Conservation (phyloP, 441 rosid species). For the Daphne laureola region DNA sequence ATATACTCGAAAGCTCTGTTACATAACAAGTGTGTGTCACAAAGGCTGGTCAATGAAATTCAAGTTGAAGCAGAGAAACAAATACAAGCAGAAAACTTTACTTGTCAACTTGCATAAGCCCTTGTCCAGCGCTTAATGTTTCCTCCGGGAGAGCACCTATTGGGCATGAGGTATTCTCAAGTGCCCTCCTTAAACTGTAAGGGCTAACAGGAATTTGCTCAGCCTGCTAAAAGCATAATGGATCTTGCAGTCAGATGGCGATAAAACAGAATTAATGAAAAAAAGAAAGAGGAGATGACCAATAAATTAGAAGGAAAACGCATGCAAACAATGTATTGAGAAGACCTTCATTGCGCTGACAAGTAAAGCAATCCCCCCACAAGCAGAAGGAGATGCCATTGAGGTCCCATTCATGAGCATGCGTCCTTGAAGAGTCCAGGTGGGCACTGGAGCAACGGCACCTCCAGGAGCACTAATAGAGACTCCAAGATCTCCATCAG, state of each 20-base stretch:
- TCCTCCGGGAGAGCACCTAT: slow-evolving; percentile 73
- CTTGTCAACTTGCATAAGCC: slow-evolving; percentile 98
- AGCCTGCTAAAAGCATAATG: slow-evolving; percentile 44
- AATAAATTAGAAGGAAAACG: slow-evolving; percentile 10
- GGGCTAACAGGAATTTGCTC: slow-evolving; percentile 84
- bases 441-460: slow-evolving; percentile 99
- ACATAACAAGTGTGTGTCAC: slow-evolving; percentile 17
- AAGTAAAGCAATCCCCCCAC: slow-evolving; percentile 94
- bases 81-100: slow-evolving; percentile 30
- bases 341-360: slow-evolving; percentile 95
- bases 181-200: slow-evolving; percentile 76
- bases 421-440: slow-evolving; percentile 98
- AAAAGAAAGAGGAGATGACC: slow-evolving; percentile 10
- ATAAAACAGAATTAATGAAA: slow-evolving; percentile 13
- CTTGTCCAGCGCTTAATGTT: slow-evolving; percentile 84
- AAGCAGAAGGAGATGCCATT: slow-evolving; percentile 99
- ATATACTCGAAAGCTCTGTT: slow-evolving; percentile 82
- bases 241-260: slow-evolving; percentile 16
- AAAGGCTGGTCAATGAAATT: slow-evolving; percentile 17
- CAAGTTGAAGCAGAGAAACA: slow-evolving; percentile 12
- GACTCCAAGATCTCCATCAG: slow-evolving; percentile 98
- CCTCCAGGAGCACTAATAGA: slow-evolving; percentile 99
- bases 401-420: slow-evolving; percentile 99
- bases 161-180: slow-evolving; percentile 78
- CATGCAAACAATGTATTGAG: slow-evolving; percentile 14